Base-by-base conservation (phyloP, 2,329 filamentous ascomycete species). In the Cladosporium sp. region DNA sequence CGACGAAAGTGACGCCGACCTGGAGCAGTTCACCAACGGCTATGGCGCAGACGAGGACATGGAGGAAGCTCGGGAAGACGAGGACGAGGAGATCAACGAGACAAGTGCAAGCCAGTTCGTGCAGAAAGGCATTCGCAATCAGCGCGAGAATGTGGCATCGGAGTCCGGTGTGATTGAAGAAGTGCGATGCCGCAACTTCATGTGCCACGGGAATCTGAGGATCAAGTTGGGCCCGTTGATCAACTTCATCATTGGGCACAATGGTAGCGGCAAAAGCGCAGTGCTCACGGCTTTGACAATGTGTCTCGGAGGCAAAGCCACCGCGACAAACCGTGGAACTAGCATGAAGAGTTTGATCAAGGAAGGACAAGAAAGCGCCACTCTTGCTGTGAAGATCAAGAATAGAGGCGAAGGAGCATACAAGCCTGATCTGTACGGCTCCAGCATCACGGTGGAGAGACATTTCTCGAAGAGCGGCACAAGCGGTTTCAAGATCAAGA, bases 181-280 rank as follows among this genome's bases (percentile, higher is more conserved):
- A 69, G 90, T 98, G 65, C 90, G 88, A 44, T 96, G 93, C 77
- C 86, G 88, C 72, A 97, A 97, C 77, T 98, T 98, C 79, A 98
- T 98, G 95, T 98, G 94, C 74, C 95, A 99, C 77, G 84, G 88
- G 54, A 88, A 90, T 65, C 85, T 98, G 21, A 87, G 90, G 52
- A 91, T 96, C 67, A 86, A 90, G 65, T 84, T 99, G n/a, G 95
- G 95, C 0, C 95, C 95, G 0, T 82, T 97, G 44, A 96, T 99
- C 78, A 99, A 99, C 79, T 99, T 99, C 79, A 93, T 99, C 68
- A 93, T 97, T 65, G 95, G 95, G 18, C 93, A 97, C 78, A 99
- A 99, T 76, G 95, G 95, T 36, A 98, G 94, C 76, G 95, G 95
- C 41, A 99, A 99, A 81, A 99, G 95, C 77, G 95, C 95, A 2